Conservation (phyloP, 495 filamentous ascomycete species). For the Neurospora sp. region DNA sequence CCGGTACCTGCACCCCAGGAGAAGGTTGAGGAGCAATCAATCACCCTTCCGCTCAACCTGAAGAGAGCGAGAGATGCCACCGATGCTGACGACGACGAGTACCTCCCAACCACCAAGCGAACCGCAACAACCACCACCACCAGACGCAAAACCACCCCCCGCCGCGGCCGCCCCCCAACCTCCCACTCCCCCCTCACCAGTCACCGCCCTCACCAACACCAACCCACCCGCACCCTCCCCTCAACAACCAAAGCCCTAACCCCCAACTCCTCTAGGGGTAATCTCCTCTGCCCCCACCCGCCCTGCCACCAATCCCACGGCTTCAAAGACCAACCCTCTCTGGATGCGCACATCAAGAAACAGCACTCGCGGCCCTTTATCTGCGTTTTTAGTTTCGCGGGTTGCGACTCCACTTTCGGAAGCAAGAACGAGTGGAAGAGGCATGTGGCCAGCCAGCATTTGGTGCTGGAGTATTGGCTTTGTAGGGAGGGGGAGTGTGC, state of each 20-base stretch:
- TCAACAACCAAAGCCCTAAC: background rate
- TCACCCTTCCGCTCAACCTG: constrained; percentile 10
- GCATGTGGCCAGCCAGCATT: constrained; percentile 73
- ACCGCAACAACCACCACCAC: background rate
- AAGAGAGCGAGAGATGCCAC: background rate
- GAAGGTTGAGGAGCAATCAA: constrained; percentile 15
- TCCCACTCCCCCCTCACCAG: background rate
- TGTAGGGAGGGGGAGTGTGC: constrained; percentile 61
- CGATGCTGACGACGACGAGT: constrained; percentile 9
- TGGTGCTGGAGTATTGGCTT: constrained; percentile 68
- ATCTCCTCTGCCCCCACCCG: constrained; percentile 14
- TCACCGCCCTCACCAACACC: constrained; percentile 3
- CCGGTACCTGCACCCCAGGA: constrained; percentile 19
- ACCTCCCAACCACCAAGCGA: constrained; percentile 9
- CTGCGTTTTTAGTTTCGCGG: constrained; percentile 71
- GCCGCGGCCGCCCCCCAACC: background rate
- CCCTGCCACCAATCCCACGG: constrained; percentile 32
- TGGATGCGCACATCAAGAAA: constrained; percentile 40
- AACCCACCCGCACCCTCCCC: background rate
- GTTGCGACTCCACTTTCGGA: constrained; percentile 64
- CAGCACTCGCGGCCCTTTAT: constrained; percentile 55
- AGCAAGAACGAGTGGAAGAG: constrained; percentile 94
- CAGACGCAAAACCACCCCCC: background rate
- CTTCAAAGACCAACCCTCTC: constrained; percentile 29
- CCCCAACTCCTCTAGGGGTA: too few species aligned